These are phyloP conservation scores for Mycena rebaudengoi DNA, from an alignment of 768 basidiomycete species.

Conservation along the genomic window DNA sequence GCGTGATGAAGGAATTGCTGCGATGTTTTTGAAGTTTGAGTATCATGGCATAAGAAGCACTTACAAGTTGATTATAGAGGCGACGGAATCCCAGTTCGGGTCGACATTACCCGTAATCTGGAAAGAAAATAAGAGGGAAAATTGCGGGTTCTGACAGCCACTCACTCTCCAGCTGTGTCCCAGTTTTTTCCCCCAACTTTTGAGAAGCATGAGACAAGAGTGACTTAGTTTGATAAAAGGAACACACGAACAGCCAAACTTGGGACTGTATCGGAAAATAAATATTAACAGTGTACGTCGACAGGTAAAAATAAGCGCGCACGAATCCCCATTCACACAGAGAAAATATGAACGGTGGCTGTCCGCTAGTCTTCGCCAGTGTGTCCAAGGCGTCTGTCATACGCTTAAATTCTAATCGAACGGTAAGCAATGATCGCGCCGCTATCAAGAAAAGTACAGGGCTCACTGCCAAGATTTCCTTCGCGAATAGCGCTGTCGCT, in stretches of 20 bases:
- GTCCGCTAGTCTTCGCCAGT: constrained; percentile 53
- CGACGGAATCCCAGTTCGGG: constrained; percentile 62
- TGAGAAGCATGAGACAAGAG: neutral
- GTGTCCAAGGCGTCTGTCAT: constrained; percentile 68
- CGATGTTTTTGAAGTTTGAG: neutral
- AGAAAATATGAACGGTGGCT: constrained; percentile 62
- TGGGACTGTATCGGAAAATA: constrained; percentile 50
- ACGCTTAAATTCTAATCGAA: constrained; percentile 58
- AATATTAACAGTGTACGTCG: neutral
- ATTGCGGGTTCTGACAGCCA: neutral
- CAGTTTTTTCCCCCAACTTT: constrained; percentile 59
- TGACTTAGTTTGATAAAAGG: neutral
- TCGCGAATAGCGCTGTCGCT: constrained; percentile 64
- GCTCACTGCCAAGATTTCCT: constrained; percentile 64
- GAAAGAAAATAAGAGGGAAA: neutral
- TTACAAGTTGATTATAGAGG: constrained; percentile 67
- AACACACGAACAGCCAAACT: constrained; percentile 50
- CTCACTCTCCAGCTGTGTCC: constrained; percentile 76
- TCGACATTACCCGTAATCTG: constrained; percentile 64
- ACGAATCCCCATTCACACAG: constrained; percentile 76
- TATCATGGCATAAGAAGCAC: neutral
- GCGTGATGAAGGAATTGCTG: constrained; percentile 74
- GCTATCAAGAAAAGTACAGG: neutral
- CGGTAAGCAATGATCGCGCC: neutral
- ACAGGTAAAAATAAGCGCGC: constrained; percentile 29